These are phyloP conservation scores for Irineochytrium annulatum DNA, from an alignment of 192 early-diverging fungal genomes.

Conservation along the genomic window DNA sequence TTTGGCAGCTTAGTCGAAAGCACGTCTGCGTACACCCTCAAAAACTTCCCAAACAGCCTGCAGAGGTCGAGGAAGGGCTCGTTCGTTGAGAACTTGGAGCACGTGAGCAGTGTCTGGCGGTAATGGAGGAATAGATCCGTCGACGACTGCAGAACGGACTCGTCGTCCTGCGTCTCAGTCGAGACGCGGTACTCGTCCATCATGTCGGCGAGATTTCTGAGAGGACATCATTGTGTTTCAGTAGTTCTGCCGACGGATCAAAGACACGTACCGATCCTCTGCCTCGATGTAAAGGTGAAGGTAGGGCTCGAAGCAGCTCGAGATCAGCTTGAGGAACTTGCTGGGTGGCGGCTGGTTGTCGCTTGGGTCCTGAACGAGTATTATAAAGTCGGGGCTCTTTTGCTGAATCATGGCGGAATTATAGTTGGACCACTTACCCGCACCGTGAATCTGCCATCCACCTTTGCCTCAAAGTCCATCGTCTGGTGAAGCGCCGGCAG, in stretches of 20 bases:
- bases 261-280: slow-evolving; percentile 61
- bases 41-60: slow-evolving; percentile 73
- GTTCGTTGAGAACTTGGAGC: slow-evolving; percentile 76
- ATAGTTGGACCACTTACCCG: slow-evolving; percentile 30
- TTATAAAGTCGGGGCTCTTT: background rate
- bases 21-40: slow-evolving; percentile 75
- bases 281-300: slow-evolving; percentile 81
- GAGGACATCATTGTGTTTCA: background rate
- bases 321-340: slow-evolving; percentile 74
- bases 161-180: slow-evolving; percentile 47
- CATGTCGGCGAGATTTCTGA: slow-evolving; percentile 58
- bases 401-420: background rate
- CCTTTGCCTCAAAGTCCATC: slow-evolving; percentile 85
- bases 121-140: slow-evolving; percentile 92
- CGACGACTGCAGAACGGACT: slow-evolving; percentile 75
- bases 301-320: slow-evolving; percentile 81
- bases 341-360: slow-evolving; percentile 28
- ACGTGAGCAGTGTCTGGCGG: slow-evolving; percentile 81
- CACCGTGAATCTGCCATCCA: slow-evolving; percentile 66
- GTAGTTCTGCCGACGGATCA: background rate
- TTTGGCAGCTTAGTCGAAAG: slow-evolving; percentile 69
- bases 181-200: slow-evolving; percentile 48
- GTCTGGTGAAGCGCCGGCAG: slow-evolving; percentile 75
- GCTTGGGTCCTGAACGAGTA: slow-evolving; percentile 19
- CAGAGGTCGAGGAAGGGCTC: slow-evolving; percentile 84